A percentile compares a stretch with the other conserved stretches of the same genome.
Evolutionary conservation across 495 filamentous ascomycete species (phyloP).

Genomic region (Chaetomium cochliodes): DNA sequence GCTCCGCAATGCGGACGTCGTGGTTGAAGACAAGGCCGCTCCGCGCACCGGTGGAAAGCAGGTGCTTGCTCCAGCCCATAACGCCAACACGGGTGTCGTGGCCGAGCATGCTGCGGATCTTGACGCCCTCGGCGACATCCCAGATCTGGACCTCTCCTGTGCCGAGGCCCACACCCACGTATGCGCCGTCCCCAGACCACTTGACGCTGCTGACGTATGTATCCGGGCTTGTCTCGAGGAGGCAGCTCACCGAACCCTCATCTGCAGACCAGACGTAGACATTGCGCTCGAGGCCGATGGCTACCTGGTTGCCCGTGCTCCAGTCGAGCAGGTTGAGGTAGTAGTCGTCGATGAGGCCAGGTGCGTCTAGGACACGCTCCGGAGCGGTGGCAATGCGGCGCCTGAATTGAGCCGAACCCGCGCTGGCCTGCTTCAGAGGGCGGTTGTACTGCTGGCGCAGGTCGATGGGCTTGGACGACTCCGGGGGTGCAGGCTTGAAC

Average conservation of each 20-base stretch:
- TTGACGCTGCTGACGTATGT: slow-evolving; percentile 98
- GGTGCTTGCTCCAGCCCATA: slow-evolving; percentile 98
- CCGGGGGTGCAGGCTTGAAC: slow-evolving; percentile 95
- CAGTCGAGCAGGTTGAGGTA: slow-evolving; percentile 98
- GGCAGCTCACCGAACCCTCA: slow-evolving; percentile 77
- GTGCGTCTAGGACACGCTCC: slow-evolving; percentile 95
- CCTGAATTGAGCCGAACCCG: slow-evolving; percentile 75
- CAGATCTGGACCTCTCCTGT: slow-evolving; percentile 98
- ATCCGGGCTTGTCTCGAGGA: slow-evolving; percentile 81
- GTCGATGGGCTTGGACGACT: slow-evolving; percentile 97
- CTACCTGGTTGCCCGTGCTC: slow-evolving; percentile 96
- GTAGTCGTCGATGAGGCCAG: slow-evolving; percentile 95
- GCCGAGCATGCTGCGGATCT: slow-evolving; percentile 96
- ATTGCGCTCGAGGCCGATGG: slow-evolving; percentile 92
- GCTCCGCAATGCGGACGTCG: slow-evolving; percentile 94
- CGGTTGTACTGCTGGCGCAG: slow-evolving; percentile 97
- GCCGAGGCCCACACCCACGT: slow-evolving; percentile 91
- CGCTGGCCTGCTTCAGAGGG: slow-evolving; percentile 75
- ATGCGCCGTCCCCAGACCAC: slow-evolving; percentile 96
- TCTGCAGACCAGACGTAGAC: slow-evolving; percentile 99
- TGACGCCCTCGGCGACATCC: slow-evolving; percentile 93
- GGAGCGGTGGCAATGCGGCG: slow-evolving; percentile 90
- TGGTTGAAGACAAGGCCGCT: slow-evolving; percentile 98
- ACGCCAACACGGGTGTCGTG: slow-evolving; percentile 96
- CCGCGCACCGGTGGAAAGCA: slow-evolving; percentile 89